These are phyloP conservation scores for Hyaloscypha finlandica DNA, from an alignment of 495 filamentous ascomycete genomes.

Conservation along the genomic window DNA sequence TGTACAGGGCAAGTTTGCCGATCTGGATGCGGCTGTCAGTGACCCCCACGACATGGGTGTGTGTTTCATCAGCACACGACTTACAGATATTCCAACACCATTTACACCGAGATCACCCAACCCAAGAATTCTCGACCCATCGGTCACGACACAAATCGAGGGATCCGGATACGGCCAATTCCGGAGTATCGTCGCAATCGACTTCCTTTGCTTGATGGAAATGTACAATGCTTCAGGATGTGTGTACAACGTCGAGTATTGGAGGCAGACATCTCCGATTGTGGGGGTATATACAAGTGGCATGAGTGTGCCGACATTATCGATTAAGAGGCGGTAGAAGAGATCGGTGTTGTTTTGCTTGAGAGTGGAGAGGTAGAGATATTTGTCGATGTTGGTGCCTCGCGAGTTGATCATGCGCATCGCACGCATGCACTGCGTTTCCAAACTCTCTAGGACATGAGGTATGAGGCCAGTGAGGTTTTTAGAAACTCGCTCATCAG, in stretches of 20 bases:
- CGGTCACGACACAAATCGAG: slow-evolving; percentile 95
- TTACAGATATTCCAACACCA: slow-evolving; percentile 96
- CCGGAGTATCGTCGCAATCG: slow-evolving; percentile 76
- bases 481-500: slow-evolving; percentile 54
- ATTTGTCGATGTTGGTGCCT: slow-evolving; percentile 85
- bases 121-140: slow-evolving; percentile 94
- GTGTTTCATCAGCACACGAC: slow-evolving; percentile 33
- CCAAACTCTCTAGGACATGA: slow-evolving; percentile 55
- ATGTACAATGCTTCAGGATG: slow-evolving; percentile 94
- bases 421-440: slow-evolving; percentile 54
- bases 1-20: slow-evolving; percentile 92
- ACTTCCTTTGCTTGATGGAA: slow-evolving; percentile 84
- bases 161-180: slow-evolving; percentile 89
- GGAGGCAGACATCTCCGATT: slow-evolving; percentile 93
- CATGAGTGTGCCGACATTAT: slow-evolving; percentile 88
- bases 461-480: slow-evolving; percentile 61
- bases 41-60: background rate
- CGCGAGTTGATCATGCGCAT: slow-evolving; percentile 73
- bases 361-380: slow-evolving; percentile 86
- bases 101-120: slow-evolving; percentile 96
- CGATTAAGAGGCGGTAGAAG: slow-evolving; percentile 90
- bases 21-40: slow-evolving; percentile 40
- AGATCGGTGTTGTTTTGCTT: slow-evolving; percentile 89
- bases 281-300: slow-evolving; percentile 97
- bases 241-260: slow-evolving; percentile 95